A percentile compares a stretch with the other conserved stretches of the same genome.
phyloP scores from a whole-genome alignment of 179 eudicot species.

The Spinacia oleracea region DNA sequence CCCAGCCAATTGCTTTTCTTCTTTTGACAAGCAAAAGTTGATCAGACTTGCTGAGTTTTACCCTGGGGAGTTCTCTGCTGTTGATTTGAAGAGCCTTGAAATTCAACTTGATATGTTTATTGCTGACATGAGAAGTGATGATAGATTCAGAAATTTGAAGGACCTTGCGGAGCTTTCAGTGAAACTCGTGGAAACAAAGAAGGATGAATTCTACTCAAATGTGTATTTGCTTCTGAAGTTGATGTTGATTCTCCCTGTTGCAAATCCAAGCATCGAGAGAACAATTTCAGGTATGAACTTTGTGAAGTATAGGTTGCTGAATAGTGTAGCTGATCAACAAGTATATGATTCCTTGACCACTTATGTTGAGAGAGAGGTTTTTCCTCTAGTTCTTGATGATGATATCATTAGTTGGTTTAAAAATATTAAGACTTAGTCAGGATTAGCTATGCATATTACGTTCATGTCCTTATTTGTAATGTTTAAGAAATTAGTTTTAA shows the following conservation, averaged over 20 bases:
- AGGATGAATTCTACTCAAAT: background rate
- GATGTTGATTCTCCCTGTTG: conserved; percentile 14
- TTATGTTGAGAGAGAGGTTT: background rate
- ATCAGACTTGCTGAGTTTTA: conserved; percentile 13
- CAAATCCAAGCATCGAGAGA: conserved; percentile 14
- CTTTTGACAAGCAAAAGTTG: conserved; percentile 9
- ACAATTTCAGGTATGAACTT: conserved; percentile 2
- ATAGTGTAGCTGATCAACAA: background rate
- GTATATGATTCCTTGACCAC: conserved; percentile 9
- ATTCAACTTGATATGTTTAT: conserved; percentile 5
- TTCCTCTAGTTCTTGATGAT: conserved; percentile 14
- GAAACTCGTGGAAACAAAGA: conserved; percentile 12
- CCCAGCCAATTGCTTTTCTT: conserved; percentile 8
- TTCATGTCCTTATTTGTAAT: background rate
- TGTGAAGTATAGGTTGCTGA: conserved; percentile 11
- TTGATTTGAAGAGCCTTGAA: background rate
- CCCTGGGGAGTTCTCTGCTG: conserved; percentile 13
- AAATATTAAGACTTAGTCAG: background rate
- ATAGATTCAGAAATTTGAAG: conserved; percentile 14
- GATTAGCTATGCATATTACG: background rate
- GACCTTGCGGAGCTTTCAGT: conserved; percentile 13
- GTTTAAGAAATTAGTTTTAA: background rate
- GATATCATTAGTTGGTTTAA: conserved; percentile 12
- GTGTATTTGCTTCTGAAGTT: conserved; percentile 20
- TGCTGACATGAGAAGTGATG: background rate